phyloP scores from a whole-genome alignment of 257 asterid genomes.

The Ilex aquifolium region DNA sequence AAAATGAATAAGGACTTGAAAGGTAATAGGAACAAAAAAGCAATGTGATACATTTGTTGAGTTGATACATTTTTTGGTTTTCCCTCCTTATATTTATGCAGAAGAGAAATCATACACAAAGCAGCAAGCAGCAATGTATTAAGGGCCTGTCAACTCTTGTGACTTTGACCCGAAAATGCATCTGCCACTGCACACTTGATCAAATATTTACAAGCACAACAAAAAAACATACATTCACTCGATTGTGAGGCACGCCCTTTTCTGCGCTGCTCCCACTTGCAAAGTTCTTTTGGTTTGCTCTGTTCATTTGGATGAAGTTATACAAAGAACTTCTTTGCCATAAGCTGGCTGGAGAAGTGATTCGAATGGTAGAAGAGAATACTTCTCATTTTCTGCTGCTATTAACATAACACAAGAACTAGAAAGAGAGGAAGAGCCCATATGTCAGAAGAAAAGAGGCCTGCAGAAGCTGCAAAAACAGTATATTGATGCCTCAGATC shows the following conservation, averaged over 20 bases:
- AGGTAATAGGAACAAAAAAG: conserved; percentile 34
- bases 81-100: conserved; percentile 35
- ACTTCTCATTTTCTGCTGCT: conserved; percentile 28
- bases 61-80: conserved; percentile 9
- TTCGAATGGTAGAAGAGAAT: conserved; percentile 1
- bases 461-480: conserved; percentile 56
- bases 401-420: conserved; percentile 25
- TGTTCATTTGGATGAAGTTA: conserved; percentile 13
- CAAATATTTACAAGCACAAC: conserved; percentile 58
- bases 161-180: conserved; percentile 85
- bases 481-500: conserved; percentile 8
- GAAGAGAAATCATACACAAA: conserved; percentile 46
- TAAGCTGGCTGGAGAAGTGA: conserved; percentile 6
- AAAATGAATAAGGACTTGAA: conserved; percentile 4
- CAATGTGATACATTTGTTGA: conserved; percentile 41
- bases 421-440: conserved; percentile 41
- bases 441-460: conserved; percentile 22
- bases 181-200: conserved; percentile 31
- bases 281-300: conserved; percentile 24
- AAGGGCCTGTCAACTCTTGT: conserved; percentile 76
- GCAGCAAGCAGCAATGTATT: conserved; percentile 36
- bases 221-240: conserved; percentile 44
- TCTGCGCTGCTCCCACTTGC: conserved; percentile 47
- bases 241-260: conserved; percentile 29
- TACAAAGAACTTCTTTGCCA: conserved; percentile 5